Base-by-base conservation (phyloP, 164 flowering plant species). In the Chimonanthus praecox region DNA sequence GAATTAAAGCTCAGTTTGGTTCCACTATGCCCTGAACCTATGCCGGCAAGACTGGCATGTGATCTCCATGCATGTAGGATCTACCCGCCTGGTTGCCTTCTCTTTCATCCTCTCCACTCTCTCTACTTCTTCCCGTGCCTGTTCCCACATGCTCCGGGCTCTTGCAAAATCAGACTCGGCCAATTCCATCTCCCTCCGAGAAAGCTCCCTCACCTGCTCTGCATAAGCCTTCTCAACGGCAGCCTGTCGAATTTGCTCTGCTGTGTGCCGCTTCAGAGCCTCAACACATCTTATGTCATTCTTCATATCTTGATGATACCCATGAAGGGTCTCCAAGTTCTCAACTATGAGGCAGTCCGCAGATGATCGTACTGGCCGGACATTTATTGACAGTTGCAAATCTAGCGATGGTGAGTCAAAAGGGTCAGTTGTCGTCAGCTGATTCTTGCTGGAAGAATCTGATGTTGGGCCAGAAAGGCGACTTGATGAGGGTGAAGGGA, bases 41-140 rank as follows among this genome's bases (percentile, higher is more conserved):
- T 84, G 93, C 74, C 89, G 83, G 83, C 99, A 95, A 73, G 92
- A 85, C 47, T 89, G 94, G 77, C 99, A 95, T 75, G 98, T 95
- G 82, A 95, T 88, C 86, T 91, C 97, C 87, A 88, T 88, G 89
- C 94, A 86, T 67, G 87, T 74, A 47, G 96, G 72, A 69, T 83
- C 92, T 2, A 84, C 72, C 80, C 77, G 80, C 11, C 82, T 68
- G 0, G 83, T 84, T 0, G 91, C 93, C 66, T 76, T 82, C 66
- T 88, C 97, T 81, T 85, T 94, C 83, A 91, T 74, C 69, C 80
- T 84, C 83, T 90, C 90, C 6, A 91, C 97, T 50, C 73, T 85
- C 79, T 87, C 95, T 43, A 87, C 86, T 48, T 91, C 97, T 50
- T 87, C 90, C 46, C 84, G 82, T 0, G 97, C 98, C 68, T 90